These are phyloP conservation scores for Mycena filopes DNA, from an alignment of 768 basidiomycete genomes.

Conservation along the genomic window DNA sequence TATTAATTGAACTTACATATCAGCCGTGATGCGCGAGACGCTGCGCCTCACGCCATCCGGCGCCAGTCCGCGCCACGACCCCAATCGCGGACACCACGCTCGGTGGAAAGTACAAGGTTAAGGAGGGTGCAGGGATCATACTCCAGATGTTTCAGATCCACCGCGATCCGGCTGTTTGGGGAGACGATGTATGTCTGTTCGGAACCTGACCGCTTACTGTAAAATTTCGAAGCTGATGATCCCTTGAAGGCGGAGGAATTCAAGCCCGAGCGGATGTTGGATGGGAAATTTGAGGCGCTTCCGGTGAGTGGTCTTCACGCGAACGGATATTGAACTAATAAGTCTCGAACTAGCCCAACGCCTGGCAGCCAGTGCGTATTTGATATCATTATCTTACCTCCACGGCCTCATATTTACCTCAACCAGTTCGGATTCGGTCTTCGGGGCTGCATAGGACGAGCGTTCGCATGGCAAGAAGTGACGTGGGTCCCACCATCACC, in stretches of 20 bases:
- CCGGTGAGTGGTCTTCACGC: constrained; percentile 36
- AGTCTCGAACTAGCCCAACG: too few relatives aligned
- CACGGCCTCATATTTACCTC: constrained; percentile 39
- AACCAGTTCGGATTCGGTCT: constrained; percentile 28
- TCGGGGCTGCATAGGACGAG: constrained; percentile 47
- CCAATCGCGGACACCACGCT: constrained; percentile 49
- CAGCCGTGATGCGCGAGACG: constrained; percentile 51
- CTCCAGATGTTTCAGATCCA: constrained; percentile 44
- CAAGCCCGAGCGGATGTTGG: constrained; percentile 56
- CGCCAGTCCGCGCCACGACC: constrained; percentile 44
- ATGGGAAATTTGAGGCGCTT: constrained; percentile 59
- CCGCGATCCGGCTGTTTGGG: constrained; percentile 57
- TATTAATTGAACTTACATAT: constrained; percentile 46
- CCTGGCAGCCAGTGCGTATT: constrained; percentile 52
- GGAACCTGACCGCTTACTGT: too few relatives aligned
- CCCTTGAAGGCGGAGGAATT: constrained; percentile 49
- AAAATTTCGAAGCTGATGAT: not conserved
- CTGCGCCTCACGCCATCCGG: constrained; percentile 50
- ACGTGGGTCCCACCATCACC: too few relatives aligned
- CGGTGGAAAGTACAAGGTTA: constrained; percentile 52
- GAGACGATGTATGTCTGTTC: constrained; percentile 60
- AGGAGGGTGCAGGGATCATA: constrained; percentile 40
- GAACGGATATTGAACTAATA: not conserved
- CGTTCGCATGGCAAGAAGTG: constrained; percentile 61
- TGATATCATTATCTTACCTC: constrained; percentile 32